Base-by-base conservation (phyloP, 441 rosid genomes). In the Daphne laureola region DNA sequence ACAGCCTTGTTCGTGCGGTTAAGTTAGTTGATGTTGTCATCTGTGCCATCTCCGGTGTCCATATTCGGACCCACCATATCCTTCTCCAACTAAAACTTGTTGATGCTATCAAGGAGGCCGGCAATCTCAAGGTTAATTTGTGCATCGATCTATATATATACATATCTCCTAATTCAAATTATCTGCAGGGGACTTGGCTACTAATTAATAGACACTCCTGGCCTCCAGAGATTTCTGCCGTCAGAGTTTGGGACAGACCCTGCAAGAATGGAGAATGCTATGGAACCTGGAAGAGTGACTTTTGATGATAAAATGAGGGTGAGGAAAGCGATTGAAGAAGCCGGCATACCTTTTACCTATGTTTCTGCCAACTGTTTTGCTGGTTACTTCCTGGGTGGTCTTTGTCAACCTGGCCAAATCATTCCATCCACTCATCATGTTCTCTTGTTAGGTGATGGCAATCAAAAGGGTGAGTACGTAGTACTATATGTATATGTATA, bases 41-140 rank as follows among this genome's bases (percentile, higher is more conserved):
- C 17, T 82, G 74, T 51, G 81, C 83, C 2, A 65, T 79, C 27
- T 79, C 86, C 4, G 90, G 82, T 4, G 90, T 79, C 14, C 86
- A 79, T 26, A 63, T 79, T 25, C 51, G 89, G 54, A 74, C 68
- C 62, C 86, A 78, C 66, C 75, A 75, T 0, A 73, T 82, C 2
- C 76, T 82, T 12, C 78, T 82, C 40, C 90, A 82, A 59, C 80
- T 78, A 58, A 75, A 73, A 59, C 86, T 82, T 43, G 86, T 79
- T 6, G 67, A 75, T 9, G 82, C 90, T n/a, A 75, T 82, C 46
- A 75, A 75, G 57, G 75, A 77, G 50, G 86, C 86, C 11, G 80
- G 86, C 14, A 82, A 79, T 56, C 57, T 82, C 14, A 64, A 75
- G 83, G 89, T 80, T n/a, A 3, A 26, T 26, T 4, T 27, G 36